These are phyloP conservation scores for Syzygium syzygioides DNA, from an alignment of 441 rosid genomes.

Conservation along the genomic window DNA sequence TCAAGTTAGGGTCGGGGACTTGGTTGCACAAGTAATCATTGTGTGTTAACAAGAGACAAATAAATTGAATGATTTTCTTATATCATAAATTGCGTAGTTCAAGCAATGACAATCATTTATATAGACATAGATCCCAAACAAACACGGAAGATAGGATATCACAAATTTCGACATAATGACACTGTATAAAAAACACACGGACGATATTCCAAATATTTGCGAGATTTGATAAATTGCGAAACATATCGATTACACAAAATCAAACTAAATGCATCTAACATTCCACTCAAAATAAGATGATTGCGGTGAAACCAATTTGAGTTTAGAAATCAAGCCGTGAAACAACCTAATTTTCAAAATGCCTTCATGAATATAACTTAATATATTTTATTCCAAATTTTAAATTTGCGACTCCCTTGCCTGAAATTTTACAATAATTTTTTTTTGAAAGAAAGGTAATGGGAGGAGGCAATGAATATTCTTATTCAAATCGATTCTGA, in stretches of 20 bases:
- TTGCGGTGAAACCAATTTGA: not conserved
- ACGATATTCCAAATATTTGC: not conserved
- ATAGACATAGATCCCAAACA: not conserved
- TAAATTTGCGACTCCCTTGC: too few species aligned
- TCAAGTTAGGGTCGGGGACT: not conserved
- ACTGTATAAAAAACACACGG: not conserved
- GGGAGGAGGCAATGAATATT: too few species aligned
- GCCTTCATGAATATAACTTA: too few species aligned
- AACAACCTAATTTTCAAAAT: not conserved
- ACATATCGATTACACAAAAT: not conserved
- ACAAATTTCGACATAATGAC: not conserved
- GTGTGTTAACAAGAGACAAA: not conserved
- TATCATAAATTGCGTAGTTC: not conserved
- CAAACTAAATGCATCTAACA: not conserved
- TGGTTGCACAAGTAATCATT: not conserved
- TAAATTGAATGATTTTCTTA: not conserved
- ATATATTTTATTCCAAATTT: too few species aligned
- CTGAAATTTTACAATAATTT: too few species aligned
- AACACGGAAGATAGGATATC: not conserved
- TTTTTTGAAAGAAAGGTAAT: too few species aligned
- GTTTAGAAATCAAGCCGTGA: not conserved
- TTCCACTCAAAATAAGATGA: not conserved
- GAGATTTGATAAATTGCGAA: not conserved
- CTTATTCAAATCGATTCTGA: not conserved
- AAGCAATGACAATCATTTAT: not conserved